These are phyloP conservation scores for Cichorium intybus DNA, from an alignment of 140 eudicot genomes.

Conservation along the genomic window DNA sequence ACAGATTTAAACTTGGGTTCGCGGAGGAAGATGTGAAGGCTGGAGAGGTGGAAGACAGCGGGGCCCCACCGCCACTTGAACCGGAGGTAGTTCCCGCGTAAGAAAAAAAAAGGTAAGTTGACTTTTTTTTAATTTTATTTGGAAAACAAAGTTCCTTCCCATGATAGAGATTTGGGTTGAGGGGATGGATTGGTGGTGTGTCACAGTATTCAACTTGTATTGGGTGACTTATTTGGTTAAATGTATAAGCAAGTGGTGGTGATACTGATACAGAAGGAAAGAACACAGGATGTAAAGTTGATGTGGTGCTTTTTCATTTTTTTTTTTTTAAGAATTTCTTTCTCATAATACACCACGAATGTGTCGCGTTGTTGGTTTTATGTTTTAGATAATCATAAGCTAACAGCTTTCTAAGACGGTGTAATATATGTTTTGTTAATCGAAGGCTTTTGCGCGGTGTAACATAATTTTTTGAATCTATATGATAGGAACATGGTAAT, in stretches of 20 bases:
- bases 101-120: slow-evolving; percentile 1
- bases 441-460: too few relatives aligned
- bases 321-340: slow-evolving; percentile 4
- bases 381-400: not conserved
- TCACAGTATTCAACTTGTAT: slow-evolving; percentile 29
- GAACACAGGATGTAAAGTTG: slow-evolving; percentile 31
- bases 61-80: slow-evolving; percentile 54
- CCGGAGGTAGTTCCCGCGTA: slow-evolving; percentile 76
- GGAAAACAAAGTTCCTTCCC: slow-evolving; percentile 17
- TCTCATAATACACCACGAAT: not conserved
- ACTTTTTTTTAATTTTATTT: not conserved
- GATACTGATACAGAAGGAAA: slow-evolving; percentile 16
- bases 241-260: slow-evolving; percentile 21
- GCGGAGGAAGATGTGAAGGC: slow-evolving; percentile 41
- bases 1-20: slow-evolving; percentile 71
- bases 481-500: not conserved
- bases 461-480: not conserved
- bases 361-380: slow-evolving; percentile 9
- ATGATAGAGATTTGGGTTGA: slow-evolving; percentile 10
- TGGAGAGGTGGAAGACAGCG: slow-evolving; percentile 30
- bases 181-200: not conserved
- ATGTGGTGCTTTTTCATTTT: slow-evolving; percentile 20
- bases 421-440: not conserved
- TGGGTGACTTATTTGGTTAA: slow-evolving; percentile 17
- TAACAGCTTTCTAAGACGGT: not conserved